Percentiles rank a stretch among this genome's conserved stretches.
phyloP scores from a whole-genome alignment of 257 asterid genomes.

The Handroanthus guayacan region DNA sequence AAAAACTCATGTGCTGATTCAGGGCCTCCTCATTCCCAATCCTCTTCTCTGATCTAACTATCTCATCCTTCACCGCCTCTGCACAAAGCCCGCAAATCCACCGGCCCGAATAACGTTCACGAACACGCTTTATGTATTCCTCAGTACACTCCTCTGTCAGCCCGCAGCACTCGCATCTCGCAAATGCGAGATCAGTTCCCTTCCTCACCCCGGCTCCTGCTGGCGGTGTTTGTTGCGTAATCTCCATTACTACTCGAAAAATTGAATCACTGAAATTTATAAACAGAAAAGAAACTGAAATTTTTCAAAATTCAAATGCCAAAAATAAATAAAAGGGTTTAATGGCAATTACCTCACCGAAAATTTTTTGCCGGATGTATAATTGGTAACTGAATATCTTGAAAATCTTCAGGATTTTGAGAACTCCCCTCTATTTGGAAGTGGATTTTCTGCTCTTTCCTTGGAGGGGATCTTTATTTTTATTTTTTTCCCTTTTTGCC shows the following conservation, averaged over 20 bases:
- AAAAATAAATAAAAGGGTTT: not conserved
- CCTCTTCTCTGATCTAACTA: slow-evolving; percentile 49
- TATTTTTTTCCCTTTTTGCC: no score
- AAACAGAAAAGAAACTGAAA: slow-evolving; percentile 27
- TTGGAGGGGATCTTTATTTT: not conserved
- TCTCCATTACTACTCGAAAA: slow-evolving; percentile 36
- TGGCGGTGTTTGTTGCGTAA: slow-evolving; percentile 20
- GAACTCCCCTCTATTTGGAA: not conserved
- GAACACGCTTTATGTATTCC: slow-evolving; percentile 61
- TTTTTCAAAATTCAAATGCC: slow-evolving; percentile 26
- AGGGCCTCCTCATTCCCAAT: slow-evolving; percentile 77
- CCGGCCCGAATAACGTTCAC: slow-evolving; percentile 66
- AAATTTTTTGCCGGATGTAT: slow-evolving; percentile 15
- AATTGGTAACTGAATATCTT: slow-evolving; percentile 31
- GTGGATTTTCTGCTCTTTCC: not conserved
- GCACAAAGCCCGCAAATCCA: slow-evolving; percentile 96
- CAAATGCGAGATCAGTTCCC: slow-evolving; percentile 53
- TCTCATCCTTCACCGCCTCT: slow-evolving; percentile 86
- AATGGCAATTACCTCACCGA: slow-evolving; percentile 8
- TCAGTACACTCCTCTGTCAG: slow-evolving; percentile 85
- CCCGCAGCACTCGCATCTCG: slow-evolving; percentile 82
- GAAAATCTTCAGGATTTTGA: slow-evolving; percentile 5
- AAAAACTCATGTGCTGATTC: slow-evolving; percentile 74
- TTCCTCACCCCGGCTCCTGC: slow-evolving; percentile 27
- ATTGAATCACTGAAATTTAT: not conserved